Conservation (phyloP, 768 basidiomycete genomes). For the Tulasnella sp. region DNA sequence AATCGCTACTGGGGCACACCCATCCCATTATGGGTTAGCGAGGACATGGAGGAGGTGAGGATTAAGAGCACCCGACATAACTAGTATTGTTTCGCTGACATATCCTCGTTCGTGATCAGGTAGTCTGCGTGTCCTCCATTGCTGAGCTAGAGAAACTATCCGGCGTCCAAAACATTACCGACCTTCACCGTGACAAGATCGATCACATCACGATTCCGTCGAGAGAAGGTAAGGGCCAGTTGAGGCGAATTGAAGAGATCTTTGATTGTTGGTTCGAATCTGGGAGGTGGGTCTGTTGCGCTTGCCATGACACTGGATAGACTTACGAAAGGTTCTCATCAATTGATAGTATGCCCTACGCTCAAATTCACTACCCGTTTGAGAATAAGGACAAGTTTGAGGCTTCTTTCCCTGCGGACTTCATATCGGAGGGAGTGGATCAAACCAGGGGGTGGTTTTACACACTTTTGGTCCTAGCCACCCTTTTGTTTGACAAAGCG, state of each 20-base stretch:
- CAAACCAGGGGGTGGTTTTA: constrained; percentile 99
- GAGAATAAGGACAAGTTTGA: constrained; percentile 90
- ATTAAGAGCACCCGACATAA: too few relatives aligned
- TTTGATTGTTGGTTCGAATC: constrained; percentile 99
- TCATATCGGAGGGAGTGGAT: constrained; percentile 96
- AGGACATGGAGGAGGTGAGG: constrained; percentile 78
- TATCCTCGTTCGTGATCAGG: constrained; percentile 31
- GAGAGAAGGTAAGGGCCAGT: constrained; percentile 67
- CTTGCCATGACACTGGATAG: not conserved
- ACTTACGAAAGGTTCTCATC: not conserved
- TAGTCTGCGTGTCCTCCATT: constrained; percentile 80
- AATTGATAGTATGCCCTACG: constrained; percentile 83
- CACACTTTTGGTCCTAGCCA: constrained; percentile 90
- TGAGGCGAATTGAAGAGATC: constrained; percentile 91
- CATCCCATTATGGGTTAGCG: constrained; percentile 90
- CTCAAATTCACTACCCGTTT: constrained; percentile 94
- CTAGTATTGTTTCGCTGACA: too few relatives aligned
- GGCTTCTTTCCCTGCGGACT: constrained; percentile 82
- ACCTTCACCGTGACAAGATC: constrained; percentile 89
- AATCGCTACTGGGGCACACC: constrained; percentile 99
- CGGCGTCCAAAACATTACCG: constrained; percentile 71
- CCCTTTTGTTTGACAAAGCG: constrained; percentile 83
- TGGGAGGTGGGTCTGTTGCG: constrained; percentile 55
- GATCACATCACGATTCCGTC: constrained; percentile 96
- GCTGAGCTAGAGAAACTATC: constrained; percentile 78